A percentile compares a stretch with the other conserved stretches of the same genome.
Evolutionary conservation across 139 green algal species (phyloP).

Genomic region (Asterochloris sp.): DNA sequence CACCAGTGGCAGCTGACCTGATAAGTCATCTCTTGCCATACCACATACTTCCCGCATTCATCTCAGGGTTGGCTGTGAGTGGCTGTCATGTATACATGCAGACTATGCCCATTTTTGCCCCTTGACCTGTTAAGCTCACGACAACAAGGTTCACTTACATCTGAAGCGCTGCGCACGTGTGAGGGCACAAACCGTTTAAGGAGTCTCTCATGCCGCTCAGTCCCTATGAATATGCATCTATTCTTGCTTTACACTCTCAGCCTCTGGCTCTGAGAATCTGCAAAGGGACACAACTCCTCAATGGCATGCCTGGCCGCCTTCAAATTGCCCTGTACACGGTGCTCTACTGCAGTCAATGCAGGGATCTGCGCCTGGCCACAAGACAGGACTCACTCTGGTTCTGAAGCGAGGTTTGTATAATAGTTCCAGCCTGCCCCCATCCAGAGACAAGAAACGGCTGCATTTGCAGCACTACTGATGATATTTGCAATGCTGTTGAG

Average conservation of each 20-base stretch:
- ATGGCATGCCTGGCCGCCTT: neutral
- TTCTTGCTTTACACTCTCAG: conserved; percentile 9
- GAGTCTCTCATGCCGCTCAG: neutral
- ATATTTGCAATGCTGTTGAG: neutral
- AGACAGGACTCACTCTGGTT: conserved; percentile 9
- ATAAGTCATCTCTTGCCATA: neutral
- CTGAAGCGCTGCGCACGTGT: neutral
- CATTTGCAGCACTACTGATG: neutral
- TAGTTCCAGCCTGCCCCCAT: conserved; percentile 74
- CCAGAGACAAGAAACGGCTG: conserved; percentile 63
- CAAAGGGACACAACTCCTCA: neutral
- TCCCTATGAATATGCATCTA: neutral
- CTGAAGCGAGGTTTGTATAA: conserved; percentile 42
- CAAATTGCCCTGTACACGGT: neutral
- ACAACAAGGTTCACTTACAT: too few species aligned
- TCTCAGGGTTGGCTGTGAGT: neutral
- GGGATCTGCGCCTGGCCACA: neutral
- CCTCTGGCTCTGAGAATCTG: conserved; percentile 1
- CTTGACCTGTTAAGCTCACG: neutral
- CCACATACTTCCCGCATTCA: neutral
- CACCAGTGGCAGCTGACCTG: neutral
- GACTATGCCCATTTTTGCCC: neutral
- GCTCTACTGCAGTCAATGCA: neutral
- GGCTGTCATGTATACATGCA: neutral
- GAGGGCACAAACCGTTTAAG: neutral